Evolutionary conservation across 345 rosid genomes (phyloP).

Genomic region (Syzygium grande): DNA sequence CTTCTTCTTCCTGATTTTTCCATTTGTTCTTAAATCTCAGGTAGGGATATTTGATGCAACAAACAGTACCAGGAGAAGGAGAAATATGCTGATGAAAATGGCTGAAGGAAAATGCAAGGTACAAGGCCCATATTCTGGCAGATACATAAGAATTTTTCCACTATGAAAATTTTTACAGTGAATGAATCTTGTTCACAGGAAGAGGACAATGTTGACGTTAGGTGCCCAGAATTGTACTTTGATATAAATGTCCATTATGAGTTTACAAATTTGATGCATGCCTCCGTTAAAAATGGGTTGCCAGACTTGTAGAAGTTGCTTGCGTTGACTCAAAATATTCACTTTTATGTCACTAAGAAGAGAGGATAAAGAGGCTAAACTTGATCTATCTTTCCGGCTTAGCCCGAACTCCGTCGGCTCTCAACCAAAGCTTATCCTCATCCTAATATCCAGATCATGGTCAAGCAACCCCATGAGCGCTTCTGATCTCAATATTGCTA

Average conservation of each 20-base stretch:
- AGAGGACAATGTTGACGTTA: background rate
- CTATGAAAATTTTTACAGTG: background rate
- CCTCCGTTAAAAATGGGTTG: background rate
- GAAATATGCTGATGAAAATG: slow-evolving; percentile 99
- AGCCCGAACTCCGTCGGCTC: background rate
- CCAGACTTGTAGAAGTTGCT: background rate
- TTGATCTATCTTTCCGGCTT: background rate
- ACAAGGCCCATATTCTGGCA: slow-evolving; percentile 1
- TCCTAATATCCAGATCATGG: background rate
- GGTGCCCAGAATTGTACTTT: background rate
- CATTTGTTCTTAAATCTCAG: slow-evolving; percentile 29
- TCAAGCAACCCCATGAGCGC: background rate
- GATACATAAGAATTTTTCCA: background rate
- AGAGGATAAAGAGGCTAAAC: background rate
- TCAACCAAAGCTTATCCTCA: background rate
- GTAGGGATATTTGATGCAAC: slow-evolving; percentile 99
- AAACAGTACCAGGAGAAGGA: slow-evolving; percentile 71
- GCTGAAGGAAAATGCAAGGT: slow-evolving; percentile 99
- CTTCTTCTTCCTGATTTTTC: slow-evolving; percentile 1
- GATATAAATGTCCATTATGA: background rate
- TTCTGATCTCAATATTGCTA: background rate
- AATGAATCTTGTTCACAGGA: background rate
- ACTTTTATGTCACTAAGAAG: background rate
- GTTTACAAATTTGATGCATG: background rate
- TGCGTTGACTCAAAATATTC: background rate